Base-by-base conservation (phyloP, 495 filamentous ascomycete genomes). In the Penicillium subrubescens region DNA sequence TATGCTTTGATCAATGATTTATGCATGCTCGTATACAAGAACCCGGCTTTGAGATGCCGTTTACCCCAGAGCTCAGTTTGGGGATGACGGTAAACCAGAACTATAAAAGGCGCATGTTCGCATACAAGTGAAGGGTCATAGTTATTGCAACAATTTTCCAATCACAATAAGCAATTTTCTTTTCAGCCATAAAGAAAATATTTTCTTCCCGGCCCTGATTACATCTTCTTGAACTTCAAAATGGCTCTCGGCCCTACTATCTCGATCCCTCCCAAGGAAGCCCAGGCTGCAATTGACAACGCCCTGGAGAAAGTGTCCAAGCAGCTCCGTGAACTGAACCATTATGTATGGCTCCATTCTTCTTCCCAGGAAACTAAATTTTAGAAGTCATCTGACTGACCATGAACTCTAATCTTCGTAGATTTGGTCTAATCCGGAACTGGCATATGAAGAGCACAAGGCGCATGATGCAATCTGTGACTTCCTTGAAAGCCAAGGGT, bases 391-490 rank as follows among this genome's bases (percentile, higher is more conserved):
- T 21, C 19, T 23, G 33, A 27, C 33, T 57, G 23, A 43, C 34
- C 8, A 17, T 19, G 7, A 19, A 8, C 17, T 8, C 19, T 44
- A 23, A 4, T 11, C 4, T 51, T 15, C n/a, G 8, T 17, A 59
- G 57, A 59, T 59, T n/a, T 59, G 57, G 57, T 48, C 57, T 2
- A 67, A 67, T 35, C 61, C 65, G 15, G 65, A 67, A 46, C 57
- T 59, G 19, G 57, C 51, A 14, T 67, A 60, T 19, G 57, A 67
- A 58, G 65, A 67, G 44, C 46, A 60, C 14, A 52, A 63, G 27
- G 65, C 65, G 5, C 65, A 67, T 19, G 60, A 67, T 39, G 52
- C 41, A 15, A 67, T 67, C 17, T 63, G 57, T 37, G 11, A 56
- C 7, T 60, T 67, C 21, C 65, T 67, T 0, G 61, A 67, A 51